Conservation (phyloP, 192 early-diverging fungal genomes). For the Gonapodya prolifera region DNA sequence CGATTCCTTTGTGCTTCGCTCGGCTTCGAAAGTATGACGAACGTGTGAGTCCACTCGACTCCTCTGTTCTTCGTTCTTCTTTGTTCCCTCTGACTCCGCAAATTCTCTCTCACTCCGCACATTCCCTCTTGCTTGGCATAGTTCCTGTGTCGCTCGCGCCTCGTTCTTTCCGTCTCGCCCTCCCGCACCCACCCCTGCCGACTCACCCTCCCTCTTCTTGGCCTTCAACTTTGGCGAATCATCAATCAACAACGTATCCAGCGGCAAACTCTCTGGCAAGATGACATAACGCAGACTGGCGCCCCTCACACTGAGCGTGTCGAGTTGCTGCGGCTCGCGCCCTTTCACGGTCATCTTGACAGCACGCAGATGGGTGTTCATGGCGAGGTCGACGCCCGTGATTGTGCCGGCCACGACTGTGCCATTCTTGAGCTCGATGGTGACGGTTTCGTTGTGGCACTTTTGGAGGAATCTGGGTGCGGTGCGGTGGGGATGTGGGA, state of each 20-base stretch:
- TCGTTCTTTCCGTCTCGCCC: too few species aligned
- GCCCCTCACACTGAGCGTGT: constrained; percentile 88
- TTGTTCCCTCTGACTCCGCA: too few species aligned
- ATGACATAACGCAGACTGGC: constrained; percentile 94
- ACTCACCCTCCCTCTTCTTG: constrained; percentile 67
- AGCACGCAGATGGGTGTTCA: constrained; percentile 98
- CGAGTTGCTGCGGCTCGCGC: constrained; percentile 78
- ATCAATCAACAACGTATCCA: constrained; percentile 93
- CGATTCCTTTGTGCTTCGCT: neutral
- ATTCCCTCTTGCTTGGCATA: too few species aligned
- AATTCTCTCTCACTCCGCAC: too few species aligned
- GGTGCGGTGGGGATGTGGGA: too few species aligned
- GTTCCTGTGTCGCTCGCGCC: too few species aligned
- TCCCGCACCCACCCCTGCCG: too few species aligned
- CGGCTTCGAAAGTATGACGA: too few species aligned
- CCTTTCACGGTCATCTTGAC: constrained; percentile 97
- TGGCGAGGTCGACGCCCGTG: constrained; percentile 96
- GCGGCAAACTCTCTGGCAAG: constrained; percentile 83
- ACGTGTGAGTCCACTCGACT: too few species aligned
- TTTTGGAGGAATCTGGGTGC: constrained; percentile 99
- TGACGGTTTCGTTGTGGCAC: constrained; percentile 91
- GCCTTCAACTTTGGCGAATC: constrained; percentile 86
- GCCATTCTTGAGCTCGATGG: constrained; percentile 98
- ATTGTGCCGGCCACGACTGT: constrained; percentile 96
- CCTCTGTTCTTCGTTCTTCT: too few species aligned